Base-by-base conservation (phyloP, 768 basidiomycete genomes). In the Gyrodon lividus region DNA sequence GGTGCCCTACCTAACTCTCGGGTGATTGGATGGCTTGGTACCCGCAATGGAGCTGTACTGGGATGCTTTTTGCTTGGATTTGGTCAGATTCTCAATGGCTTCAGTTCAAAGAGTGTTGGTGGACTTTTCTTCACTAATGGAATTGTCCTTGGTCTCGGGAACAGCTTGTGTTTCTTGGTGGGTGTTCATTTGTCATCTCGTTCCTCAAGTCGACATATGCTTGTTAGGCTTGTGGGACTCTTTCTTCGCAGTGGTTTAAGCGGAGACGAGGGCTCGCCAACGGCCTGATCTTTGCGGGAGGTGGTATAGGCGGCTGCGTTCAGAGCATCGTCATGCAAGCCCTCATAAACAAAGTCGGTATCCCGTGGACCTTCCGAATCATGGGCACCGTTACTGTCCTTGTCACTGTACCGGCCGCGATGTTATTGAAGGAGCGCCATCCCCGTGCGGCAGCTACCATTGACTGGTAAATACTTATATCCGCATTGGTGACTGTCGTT, bases 191-290 rank as follows among this genome's bases (percentile, higher is more conserved):
- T 37, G 22, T 23, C 34, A 44, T 37, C 38, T 42, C n/a, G 17
- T 19, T 13, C 43, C 33, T 1, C 38, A 17, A 12, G 20, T 43
- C 28, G 45, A 22, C 34, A 33, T 33, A 33, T n/a, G 2, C 6
- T 30, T 23, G 3, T 30, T 33, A 61, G 67, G 59, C 56, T 51
- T 70, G 70, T 51, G 64, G 59, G 46, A 62, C 70, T 2, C 64
- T 73, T 13, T 68, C 69, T 19, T 57, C 70, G 0, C 73, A 70
- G 30, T 72, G 69, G 61, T 71, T 72, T 52, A 63, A 59, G 35
- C 61, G 60, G 48, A 60, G 53, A 23, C 66, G 66, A 5, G 70
- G 69, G 8, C 55, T 71, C 5, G 66, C 72, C 12, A 71, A 69
- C 16, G 70, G 67, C 33, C 55, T 72, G 38, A 71, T 71, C 8